A percentile compares a stretch with the other conserved stretches of the same genome.
Evolutionary conservation across 2,329 filamentous ascomycete genomes (phyloP).

Genomic region (Cladosporium sp.): DNA sequence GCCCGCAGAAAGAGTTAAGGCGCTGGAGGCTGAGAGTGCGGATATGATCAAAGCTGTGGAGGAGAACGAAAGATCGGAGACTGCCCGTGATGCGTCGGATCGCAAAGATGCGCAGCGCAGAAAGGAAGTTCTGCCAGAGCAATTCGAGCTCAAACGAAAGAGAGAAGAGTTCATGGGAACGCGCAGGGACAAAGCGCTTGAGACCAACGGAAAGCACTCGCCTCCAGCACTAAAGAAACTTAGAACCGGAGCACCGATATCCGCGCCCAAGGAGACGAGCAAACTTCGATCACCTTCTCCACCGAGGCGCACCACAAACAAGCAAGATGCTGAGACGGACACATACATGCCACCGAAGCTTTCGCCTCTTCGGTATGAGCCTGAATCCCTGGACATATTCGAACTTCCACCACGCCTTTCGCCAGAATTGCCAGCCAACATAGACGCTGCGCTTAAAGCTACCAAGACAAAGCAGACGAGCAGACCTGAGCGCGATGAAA

Average conservation of each 20-base stretch:
- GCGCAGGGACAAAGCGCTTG: not conserved
- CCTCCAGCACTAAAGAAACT: not conserved
- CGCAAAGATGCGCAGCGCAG: not conserved
- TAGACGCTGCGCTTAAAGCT: conserved; percentile 56
- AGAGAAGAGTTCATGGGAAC: conserved; percentile 19
- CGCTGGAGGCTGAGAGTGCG: conserved; percentile 31
- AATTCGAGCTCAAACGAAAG: conserved; percentile 35
- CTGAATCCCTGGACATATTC: conserved; percentile 26
- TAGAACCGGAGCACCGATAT: not conserved
- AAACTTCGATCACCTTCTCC: conserved; percentile 10
- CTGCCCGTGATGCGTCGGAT: conserved; percentile 9
- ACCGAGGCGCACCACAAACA: conserved; percentile 16
- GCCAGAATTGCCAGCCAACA: conserved; percentile 58
- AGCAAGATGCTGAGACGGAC: conserved; percentile 19
- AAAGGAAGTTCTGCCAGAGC: conserved; percentile 20
- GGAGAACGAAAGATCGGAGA: conserved; percentile 26
- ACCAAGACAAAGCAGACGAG: not conserved
- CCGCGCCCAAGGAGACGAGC: conserved; percentile 1
- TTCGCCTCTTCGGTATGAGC: conserved; percentile 25
- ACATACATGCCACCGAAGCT: conserved; percentile 27
- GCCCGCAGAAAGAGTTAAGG: conserved; percentile 36
- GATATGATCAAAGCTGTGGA: conserved; percentile 35
- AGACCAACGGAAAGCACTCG: not conserved
- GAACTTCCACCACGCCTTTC: conserved; percentile 58
- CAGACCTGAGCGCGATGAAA: not conserved